Base-by-base conservation (phyloP, 2,329 filamentous ascomycete genomes). In the Trichophyton benhamiae region DNA sequence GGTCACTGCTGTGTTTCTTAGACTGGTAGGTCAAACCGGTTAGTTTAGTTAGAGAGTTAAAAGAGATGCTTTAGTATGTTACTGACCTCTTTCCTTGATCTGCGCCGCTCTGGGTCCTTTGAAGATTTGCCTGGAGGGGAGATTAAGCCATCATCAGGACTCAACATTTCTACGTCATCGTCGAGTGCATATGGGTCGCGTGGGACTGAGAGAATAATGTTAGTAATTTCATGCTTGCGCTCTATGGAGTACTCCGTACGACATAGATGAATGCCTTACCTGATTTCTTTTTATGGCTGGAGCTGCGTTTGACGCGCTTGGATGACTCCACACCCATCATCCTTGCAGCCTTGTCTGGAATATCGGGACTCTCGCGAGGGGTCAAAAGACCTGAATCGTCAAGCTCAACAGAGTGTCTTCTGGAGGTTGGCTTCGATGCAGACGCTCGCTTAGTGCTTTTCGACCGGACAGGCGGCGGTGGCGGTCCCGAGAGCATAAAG, bases 331-430 rank as follows among this genome's bases (percentile, higher is more conserved):
- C 74, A 66, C 77, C 91, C 83, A 94, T 83, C 59, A 92, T 75
- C 73, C 86, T 91, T 36, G 89, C 88, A 30, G 89, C 89, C 73
- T 95, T 95, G 53, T 84, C 81, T 6, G 86, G 81, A 69, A 89
- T 81, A 59, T 83, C 82, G 2, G 80, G 80, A 48, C 79, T 76
- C 33, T 91, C 89, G 1, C 87, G 84, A 7, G 88, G 87, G 2
- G 89, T 88, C 53, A 83, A 79, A 63, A 91, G 77, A 6, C 84
- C 87, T 64, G 79, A 79, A 30, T 77, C 74, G 44, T 81, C 78
- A 64, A 85, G 81, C 60, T 89, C 87, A 15, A 87, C 74, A 0
- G 89, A 87, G 64, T 85, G 80, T 42, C 87, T 85, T 61, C 87
- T 82, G 60, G 88, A 87, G 60, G 69, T 69, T 3, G 74, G 70